phyloP scores from a whole-genome alignment of 129 eudicot genomes.

The Saposhnikovia divaricata region DNA sequence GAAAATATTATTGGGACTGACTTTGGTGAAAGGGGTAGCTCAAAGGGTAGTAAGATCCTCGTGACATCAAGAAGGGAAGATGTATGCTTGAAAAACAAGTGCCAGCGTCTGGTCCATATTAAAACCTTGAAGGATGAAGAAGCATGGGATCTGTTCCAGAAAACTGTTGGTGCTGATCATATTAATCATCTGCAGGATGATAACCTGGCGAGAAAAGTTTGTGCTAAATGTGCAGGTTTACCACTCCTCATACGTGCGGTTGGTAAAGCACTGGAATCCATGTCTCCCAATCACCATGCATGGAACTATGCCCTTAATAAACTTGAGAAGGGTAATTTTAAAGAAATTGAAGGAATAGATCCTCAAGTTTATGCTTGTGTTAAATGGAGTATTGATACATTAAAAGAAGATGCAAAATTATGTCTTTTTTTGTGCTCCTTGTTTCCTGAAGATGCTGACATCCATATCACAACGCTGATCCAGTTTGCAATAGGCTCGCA shows the following conservation, averaged over 20 bases:
- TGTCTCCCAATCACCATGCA: not conserved
- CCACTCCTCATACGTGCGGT: not conserved
- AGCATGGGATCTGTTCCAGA: slow-evolving; percentile 9
- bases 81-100: not conserved
- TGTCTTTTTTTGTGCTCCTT: not conserved
- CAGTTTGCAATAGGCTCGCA: not conserved
- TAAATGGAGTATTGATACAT: too few relatives aligned
- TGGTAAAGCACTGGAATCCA: not conserved
- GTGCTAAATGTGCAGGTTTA: not conserved
- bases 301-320: not conserved
- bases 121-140: not conserved
- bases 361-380: too few relatives aligned
- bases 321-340: not conserved
- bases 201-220: not conserved
- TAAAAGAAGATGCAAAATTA: not conserved
- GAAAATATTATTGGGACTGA: not conserved
- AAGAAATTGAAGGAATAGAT: too few relatives aligned
- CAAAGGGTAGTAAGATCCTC: slow-evolving; percentile 6
- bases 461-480: not conserved
- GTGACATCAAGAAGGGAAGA: not conserved
- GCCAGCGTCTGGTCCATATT: not conserved
- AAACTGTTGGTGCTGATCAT: not conserved
- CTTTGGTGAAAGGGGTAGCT: not conserved
- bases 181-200: not conserved
- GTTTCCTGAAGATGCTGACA: not conserved